phyloP scores from a whole-genome alignment of 1,284 basidiomycete genomes.

The Ceratobasidium sp. region DNA sequence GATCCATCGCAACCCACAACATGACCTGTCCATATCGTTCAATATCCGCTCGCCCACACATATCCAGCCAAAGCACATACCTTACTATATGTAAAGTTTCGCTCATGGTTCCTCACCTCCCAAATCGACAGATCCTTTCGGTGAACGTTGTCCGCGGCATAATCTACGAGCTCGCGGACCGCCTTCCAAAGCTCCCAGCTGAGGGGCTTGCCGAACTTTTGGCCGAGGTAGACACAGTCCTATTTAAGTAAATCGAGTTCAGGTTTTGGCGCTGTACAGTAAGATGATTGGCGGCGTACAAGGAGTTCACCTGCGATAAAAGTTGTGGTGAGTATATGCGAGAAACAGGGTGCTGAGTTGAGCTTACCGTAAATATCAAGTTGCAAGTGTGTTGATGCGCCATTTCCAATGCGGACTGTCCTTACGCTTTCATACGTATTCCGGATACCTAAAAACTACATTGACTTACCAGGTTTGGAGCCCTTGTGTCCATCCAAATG shows the following conservation, averaged over 20 bases:
- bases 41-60: constrained; percentile 68
- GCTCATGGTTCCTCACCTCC: constrained; percentile 85
- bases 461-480: constrained; percentile 55
- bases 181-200: constrained; percentile 49
- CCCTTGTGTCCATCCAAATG: constrained; percentile 90
- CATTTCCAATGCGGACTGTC: constrained; percentile 79
- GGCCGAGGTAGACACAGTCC: constrained; percentile 94
- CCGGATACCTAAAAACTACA: background rate
- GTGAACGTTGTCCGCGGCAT: constrained; percentile 71
- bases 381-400: constrained; percentile 89
- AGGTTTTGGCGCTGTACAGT: background rate
- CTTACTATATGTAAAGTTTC: constrained; percentile 70
- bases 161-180: constrained; percentile 68
- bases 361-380: constrained; percentile 92
- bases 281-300: background rate
- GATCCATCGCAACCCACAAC: constrained; percentile 84
- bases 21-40: constrained; percentile 32
- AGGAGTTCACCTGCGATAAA: constrained; percentile 12
- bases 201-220: constrained; percentile 72
- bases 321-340: background rate
- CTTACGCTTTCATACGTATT: background rate
- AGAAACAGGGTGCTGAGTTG: constrained; percentile 38
- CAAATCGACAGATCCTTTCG: constrained; percentile 83
- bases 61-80: constrained; percentile 74
- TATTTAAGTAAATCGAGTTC: background rate